Conservation (phyloP, 2,329 filamentous ascomycete species). For the Hypomyces rosellus region DNA sequence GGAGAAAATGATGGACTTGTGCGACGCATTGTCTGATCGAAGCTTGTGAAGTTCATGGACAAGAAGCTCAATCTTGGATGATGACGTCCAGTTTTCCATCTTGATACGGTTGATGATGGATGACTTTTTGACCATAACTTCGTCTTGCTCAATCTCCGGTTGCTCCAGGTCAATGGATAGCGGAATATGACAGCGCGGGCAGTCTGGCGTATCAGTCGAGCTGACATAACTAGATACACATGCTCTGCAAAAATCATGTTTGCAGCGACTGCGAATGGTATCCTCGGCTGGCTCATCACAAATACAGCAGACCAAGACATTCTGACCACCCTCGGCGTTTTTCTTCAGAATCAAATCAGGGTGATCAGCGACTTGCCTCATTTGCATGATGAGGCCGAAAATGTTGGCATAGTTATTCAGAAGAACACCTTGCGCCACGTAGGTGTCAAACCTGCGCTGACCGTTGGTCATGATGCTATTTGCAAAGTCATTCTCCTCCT, state of each 20-base stretch:
- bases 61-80: slow-evolving; percentile 94
- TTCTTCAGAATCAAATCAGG: slow-evolving; percentile 92
- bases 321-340: slow-evolving; percentile 77
- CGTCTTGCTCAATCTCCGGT: slow-evolving; percentile 89
- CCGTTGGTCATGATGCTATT: slow-evolving; percentile 92
- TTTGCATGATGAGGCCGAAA: slow-evolving; percentile 97
- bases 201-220: slow-evolving; percentile 71
- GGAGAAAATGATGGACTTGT: slow-evolving; percentile 96
- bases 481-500: slow-evolving; percentile 93
- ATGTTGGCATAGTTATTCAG: slow-evolving; percentile 99
- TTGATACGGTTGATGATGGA: slow-evolving; percentile 98
- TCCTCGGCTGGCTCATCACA: slow-evolving; percentile 96
- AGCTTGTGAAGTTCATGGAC: slow-evolving; percentile 91
- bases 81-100: slow-evolving; percentile 98
- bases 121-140: slow-evolving; percentile 79
- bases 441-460: slow-evolving; percentile 86
- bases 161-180: slow-evolving; percentile 90
- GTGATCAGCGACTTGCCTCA: slow-evolving; percentile 96
- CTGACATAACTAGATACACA: slow-evolving; percentile 53
- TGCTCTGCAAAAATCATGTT: slow-evolving; percentile 61
- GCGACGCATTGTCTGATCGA: slow-evolving; percentile 83
- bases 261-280: slow-evolving; percentile 84
- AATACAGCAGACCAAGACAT: slow-evolving; percentile 85
- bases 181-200: slow-evolving; percentile 85
- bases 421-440: slow-evolving; percentile 88